These are phyloP conservation scores for Trichoderma citrinoviride DNA, from an alignment of 2,329 filamentous ascomycete species.

Conservation along the genomic window DNA sequence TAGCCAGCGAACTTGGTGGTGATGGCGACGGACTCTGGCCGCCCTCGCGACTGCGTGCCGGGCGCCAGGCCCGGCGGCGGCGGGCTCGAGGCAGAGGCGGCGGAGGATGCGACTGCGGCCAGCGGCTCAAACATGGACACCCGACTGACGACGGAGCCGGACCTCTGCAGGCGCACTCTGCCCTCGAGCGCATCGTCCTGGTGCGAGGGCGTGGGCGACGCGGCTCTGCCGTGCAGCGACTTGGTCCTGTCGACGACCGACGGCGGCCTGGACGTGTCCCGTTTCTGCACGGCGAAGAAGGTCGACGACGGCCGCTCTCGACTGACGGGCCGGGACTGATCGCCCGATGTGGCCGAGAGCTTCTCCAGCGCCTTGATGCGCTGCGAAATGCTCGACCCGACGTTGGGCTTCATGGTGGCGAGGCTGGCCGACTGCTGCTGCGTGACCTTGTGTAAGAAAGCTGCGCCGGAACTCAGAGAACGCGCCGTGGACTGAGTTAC, in stretches of 20 bases:
- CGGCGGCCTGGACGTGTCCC: constrained; percentile 45
- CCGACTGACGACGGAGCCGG: constrained; percentile 54
- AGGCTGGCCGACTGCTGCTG: constrained; percentile 54
- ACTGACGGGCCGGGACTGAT: constrained; percentile 28
- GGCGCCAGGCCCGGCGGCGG: constrained; percentile 24
- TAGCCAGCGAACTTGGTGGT: constrained; percentile 67
- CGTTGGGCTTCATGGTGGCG: constrained; percentile 62
- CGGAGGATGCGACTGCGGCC: constrained; percentile 9
- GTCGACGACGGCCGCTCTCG: constrained; percentile 49
- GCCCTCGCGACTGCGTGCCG: constrained; percentile 42
- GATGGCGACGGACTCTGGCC: constrained; percentile 79
- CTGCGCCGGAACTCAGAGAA: constrained; percentile 57
- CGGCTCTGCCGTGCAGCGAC: constrained; percentile 35
- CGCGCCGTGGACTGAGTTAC: constrained; percentile 47
- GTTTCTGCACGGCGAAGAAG: constrained; percentile 59
- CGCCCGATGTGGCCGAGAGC: constrained; percentile 50
- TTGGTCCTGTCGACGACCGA: constrained; percentile 46
- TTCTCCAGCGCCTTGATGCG: constrained; percentile 92
- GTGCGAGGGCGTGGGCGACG: constrained; percentile 41
- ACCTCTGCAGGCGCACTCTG: constrained; percentile 40
- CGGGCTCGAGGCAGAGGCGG: constrained; percentile 19
- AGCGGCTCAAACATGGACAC: constrained; percentile 54
- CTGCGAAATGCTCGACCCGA: constrained; percentile 88
- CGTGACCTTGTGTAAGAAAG: constrained; percentile 53
- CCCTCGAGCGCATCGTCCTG: constrained; percentile 45